Conservation (phyloP, 2,329 filamentous ascomycete genomes). For the Sclerotinia subarctica region DNA sequence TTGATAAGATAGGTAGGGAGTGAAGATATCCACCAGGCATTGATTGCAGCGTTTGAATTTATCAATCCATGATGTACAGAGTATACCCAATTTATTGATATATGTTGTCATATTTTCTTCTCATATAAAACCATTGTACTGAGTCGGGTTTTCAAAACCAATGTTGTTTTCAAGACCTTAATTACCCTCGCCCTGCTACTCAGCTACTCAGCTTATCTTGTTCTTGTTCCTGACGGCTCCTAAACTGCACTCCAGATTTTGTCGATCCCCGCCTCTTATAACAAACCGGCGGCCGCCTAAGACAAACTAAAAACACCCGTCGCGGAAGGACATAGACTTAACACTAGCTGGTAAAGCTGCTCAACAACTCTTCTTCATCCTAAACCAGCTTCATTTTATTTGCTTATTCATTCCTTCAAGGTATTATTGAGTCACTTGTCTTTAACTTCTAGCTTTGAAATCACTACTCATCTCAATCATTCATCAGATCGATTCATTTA, state of each 20-base stretch:
- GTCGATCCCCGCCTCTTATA: conserved; percentile 10
- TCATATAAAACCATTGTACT: background rate
- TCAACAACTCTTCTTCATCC: conserved; percentile 3
- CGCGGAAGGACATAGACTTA: background rate
- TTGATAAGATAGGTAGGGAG: background rate
- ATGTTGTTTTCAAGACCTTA: background rate
- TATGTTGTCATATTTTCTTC: background rate
- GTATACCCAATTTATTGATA: background rate
- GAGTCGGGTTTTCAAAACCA: background rate
- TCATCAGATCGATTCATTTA: background rate
- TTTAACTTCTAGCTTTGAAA: background rate
- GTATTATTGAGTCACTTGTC: background rate
- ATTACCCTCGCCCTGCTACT: too few species aligned
- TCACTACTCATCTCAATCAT: background rate
- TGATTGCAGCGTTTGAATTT: background rate
- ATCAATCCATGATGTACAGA: too few species aligned
- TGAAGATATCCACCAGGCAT: background rate
- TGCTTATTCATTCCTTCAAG: background rate
- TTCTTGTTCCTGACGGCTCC: background rate
- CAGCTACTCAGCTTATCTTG: background rate
- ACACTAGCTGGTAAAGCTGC: background rate
- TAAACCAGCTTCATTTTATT: conserved; percentile 1
- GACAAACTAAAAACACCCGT: background rate
- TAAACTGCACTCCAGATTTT: background rate
- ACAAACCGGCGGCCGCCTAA: background rate